These are phyloP conservation scores for Neonectria coccinea DNA, from an alignment of 2,329 filamentous ascomycete species.

Conservation along the genomic window DNA sequence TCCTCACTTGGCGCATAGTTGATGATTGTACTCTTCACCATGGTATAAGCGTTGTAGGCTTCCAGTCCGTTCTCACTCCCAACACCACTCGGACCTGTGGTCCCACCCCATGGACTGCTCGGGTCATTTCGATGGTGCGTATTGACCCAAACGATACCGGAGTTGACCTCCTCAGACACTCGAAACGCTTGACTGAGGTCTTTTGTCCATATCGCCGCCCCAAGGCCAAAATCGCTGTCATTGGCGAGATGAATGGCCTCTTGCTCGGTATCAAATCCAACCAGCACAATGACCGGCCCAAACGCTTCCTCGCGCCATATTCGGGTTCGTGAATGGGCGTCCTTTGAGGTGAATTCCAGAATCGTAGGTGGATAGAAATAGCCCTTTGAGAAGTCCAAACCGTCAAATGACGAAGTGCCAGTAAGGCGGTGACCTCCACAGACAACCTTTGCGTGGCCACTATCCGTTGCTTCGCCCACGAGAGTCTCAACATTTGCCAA, in stretches of 20 bases:
- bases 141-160: conserved; percentile 70
- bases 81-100: conserved; percentile 71
- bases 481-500: conserved; percentile 76
- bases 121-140: conserved; percentile 80
- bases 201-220: conserved; percentile 80
- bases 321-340: conserved; percentile 73
- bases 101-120: conserved; percentile 76
- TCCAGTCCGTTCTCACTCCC: conserved; percentile 77
- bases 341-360: conserved; percentile 63
- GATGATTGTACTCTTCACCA: background rate
- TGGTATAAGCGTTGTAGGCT: background rate
- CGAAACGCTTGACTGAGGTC: conserved; percentile 81
- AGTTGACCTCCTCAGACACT: conserved; percentile 76
- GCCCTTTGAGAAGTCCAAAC: conserved; percentile 63
- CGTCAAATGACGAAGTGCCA: conserved; percentile 62
- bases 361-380: conserved; percentile 89
- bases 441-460: conserved; percentile 52
- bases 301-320: conserved; percentile 87
- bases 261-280: conserved; percentile 79
- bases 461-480: conserved; percentile 71
- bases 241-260: conserved; percentile 79
- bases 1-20: background rate
- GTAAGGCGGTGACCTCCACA: conserved; percentile 62
- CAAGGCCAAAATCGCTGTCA: conserved; percentile 80
- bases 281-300: conserved; percentile 81